Evolutionary conservation across 495 filamentous ascomycete species (phyloP).

Genomic region (Symbiotaphrina buchneri): DNA sequence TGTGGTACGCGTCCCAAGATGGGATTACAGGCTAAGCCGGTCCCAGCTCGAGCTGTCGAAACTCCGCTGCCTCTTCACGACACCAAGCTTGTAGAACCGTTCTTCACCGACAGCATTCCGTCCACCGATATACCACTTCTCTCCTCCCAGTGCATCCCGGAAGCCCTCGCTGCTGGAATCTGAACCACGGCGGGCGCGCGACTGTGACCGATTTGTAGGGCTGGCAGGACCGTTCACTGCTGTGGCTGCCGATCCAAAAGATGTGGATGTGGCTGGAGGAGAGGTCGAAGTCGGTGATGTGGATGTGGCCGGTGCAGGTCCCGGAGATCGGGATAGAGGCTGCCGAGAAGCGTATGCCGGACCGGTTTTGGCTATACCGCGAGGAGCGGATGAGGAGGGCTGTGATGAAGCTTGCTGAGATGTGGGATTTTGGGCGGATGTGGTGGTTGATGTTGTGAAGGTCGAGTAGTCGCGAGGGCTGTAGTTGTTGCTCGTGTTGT

Average conservation of each 20-base stretch:
- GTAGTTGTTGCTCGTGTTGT: slow-evolving; percentile 6
- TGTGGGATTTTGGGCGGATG: slow-evolving; percentile 4
- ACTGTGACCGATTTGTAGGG: slow-evolving; percentile 6
- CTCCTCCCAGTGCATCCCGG: slow-evolving; percentile 47
- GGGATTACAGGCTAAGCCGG: slow-evolving; percentile 31
- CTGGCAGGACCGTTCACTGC: slow-evolving; percentile 13
- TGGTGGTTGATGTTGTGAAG: slow-evolving; percentile 4
- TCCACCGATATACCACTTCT: slow-evolving; percentile 82
- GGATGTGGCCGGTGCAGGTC: slow-evolving; percentile 5
- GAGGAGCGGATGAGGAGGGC: slow-evolving; percentile 9
- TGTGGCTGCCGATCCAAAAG: slow-evolving; percentile 16
- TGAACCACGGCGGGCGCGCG: slow-evolving; percentile 41
- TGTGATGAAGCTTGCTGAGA: slow-evolving; percentile 8
- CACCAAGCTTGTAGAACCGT: slow-evolving; percentile 52
- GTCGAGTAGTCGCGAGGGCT: slow-evolving; percentile 2
- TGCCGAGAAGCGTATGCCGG: too few relatives aligned
- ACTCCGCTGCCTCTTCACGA: slow-evolving; percentile 29
- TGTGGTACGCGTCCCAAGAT: too few relatives aligned
- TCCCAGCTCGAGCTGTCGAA: slow-evolving; percentile 31
- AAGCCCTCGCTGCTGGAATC: slow-evolving; percentile 64
- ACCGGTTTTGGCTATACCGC: slow-evolving; percentile 5
- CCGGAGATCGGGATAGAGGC: slow-evolving; percentile 8
- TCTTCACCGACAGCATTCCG: slow-evolving; percentile 71
- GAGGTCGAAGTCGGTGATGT: slow-evolving; percentile 6
- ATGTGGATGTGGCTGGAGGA: slow-evolving; percentile 9